These are phyloP conservation scores for Barnettozyma pratensis DNA, from an alignment of 805 yeast genomes.

Conservation along the genomic window DNA sequence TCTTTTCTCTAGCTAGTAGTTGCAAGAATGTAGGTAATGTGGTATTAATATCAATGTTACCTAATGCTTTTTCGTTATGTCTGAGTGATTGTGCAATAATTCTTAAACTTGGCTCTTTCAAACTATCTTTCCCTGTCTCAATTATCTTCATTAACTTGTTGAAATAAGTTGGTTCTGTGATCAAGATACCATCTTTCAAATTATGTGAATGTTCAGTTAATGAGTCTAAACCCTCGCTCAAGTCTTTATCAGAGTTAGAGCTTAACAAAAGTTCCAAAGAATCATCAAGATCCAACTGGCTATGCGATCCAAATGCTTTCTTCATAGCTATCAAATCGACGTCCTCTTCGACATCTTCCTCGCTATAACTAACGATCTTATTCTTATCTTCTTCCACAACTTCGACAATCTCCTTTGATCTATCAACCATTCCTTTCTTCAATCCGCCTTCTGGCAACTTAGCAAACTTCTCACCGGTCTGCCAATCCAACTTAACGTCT, in stretches of 20 bases:
- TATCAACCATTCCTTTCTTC: background rate
- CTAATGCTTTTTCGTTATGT: constrained; percentile 63
- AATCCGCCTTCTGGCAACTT: constrained; percentile 35
- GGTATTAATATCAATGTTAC: constrained; percentile 26
- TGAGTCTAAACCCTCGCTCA: constrained; percentile 28
- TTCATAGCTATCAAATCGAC: constrained; percentile 18
- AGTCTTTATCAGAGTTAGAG: background rate
- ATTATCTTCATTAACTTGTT: constrained; percentile 26
- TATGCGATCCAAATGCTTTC: constrained; percentile 16
- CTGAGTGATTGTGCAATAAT: constrained; percentile 64
- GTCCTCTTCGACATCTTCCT: constrained; percentile 18
- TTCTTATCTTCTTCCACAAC: constrained; percentile 15
- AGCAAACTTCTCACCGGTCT: constrained; percentile 69
- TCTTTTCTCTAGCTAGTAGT: constrained; percentile 10
- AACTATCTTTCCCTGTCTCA: constrained; percentile 10
- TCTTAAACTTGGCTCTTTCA: constrained; percentile 51
- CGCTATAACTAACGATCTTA: constrained; percentile 12
- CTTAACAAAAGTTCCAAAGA: constrained; percentile 9
- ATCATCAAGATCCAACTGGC: constrained; percentile 15
- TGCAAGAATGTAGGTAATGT: constrained; percentile 9
- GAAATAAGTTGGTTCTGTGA: constrained; percentile 32
- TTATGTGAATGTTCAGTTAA: constrained; percentile 65
- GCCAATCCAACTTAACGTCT: constrained; percentile 61
- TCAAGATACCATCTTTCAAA: constrained; percentile 51
- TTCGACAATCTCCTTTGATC: constrained; percentile 7